phyloP scores from a whole-genome alignment of 2,329 filamentous ascomycete species.

The Alternaria hordeiaustralica region DNA sequence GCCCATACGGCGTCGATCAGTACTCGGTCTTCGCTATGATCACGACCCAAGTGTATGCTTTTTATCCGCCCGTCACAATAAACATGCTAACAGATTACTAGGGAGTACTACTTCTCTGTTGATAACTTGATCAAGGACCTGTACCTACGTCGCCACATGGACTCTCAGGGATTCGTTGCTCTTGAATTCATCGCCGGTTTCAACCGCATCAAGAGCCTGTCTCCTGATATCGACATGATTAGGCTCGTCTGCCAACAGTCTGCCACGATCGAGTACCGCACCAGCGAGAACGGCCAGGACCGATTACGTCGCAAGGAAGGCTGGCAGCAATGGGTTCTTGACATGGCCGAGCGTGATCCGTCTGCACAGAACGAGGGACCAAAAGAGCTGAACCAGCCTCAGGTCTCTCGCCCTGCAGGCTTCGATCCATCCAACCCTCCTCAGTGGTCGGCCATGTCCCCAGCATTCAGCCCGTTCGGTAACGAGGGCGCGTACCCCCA shows the following conservation, averaged over 20 bases:
- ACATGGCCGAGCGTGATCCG: slow-evolving; percentile 72
- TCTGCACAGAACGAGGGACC: slow-evolving; percentile 77
- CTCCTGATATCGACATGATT: slow-evolving; percentile 74
- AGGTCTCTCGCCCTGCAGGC: slow-evolving; percentile 45
- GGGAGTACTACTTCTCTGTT: slow-evolving; percentile 96
- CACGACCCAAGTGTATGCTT: slow-evolving; percentile 63
- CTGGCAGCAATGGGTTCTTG: slow-evolving; percentile 82
- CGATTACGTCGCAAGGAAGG: slow-evolving; percentile 75
- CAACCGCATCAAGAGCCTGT: slow-evolving; percentile 78
- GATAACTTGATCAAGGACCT: slow-evolving; percentile 95
- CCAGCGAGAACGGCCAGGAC: slow-evolving; percentile 78
- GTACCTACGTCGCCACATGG: slow-evolving; percentile 89
- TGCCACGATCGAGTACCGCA: slow-evolving; percentile 73
- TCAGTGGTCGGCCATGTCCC: slow-evolving; percentile 38
- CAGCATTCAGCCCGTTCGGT: slow-evolving; percentile 26
- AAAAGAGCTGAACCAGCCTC: slow-evolving; percentile 52
- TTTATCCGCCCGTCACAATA: background rate
- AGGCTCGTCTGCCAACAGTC: slow-evolving; percentile 78
- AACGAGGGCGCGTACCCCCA: slow-evolving; percentile 33
- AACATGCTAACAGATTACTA: slow-evolving; percentile 51
- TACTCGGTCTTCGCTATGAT: slow-evolving; percentile 64
- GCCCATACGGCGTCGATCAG: slow-evolving; percentile 63
- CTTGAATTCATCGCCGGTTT: slow-evolving; percentile 83
- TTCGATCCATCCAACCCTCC: slow-evolving; percentile 42
- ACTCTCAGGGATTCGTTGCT: slow-evolving; percentile 89